Evolutionary conservation across 2,329 filamentous ascomycete genomes (phyloP), one percentile per base, ranked within the genome.

Genomic region (Gliomastix tumulicola): DNA sequence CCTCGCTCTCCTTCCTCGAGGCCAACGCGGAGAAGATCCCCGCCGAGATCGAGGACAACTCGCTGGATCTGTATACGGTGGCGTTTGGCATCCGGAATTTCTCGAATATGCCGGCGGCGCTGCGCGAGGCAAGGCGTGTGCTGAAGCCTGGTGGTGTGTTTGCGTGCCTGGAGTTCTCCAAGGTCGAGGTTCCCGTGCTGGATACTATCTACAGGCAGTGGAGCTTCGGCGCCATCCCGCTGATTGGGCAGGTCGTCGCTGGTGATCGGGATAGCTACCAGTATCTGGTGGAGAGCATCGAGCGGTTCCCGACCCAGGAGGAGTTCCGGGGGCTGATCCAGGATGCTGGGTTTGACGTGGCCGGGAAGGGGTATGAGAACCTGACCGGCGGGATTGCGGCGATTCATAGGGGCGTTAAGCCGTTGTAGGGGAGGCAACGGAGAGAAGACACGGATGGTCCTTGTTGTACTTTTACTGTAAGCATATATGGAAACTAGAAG

Each of bases 51-150:
- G 71, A 81, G 3, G 69, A 77, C 49, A 71, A 74, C 53, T 84
- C 75, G n/a, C 71, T 97, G 38, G 92, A 98, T 58, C 72, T 98
- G 6, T 98, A 98, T 67, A 98, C 92, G 1, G 92, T 98, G 4
- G 88, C 90, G 0, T 98, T 98, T 54, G 92, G 92, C 21, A 97
- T 98, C 56, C 77, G 92, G 35, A 98, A 98, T 64, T 98, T 98
- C 65, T 92, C 87, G 38, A 81, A 95, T 64, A 94, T 96, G 55
- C 81, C 85, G 33, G 75, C 76, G 1, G 94, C 90, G 0, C 65
- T 98, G 39, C 66, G 71, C 23, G 89, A 97, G 57, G 92, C 92
- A 0, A 81, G 82, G 62, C 79, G 92, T 7, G 88, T 97, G 3
- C 71, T 98, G 21, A 92, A 89, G 62, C 94, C 94, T 0, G 92